Evolutionary conservation across 257 asterid genomes (phyloP).

Genomic region (Solanum boliviense): DNA sequence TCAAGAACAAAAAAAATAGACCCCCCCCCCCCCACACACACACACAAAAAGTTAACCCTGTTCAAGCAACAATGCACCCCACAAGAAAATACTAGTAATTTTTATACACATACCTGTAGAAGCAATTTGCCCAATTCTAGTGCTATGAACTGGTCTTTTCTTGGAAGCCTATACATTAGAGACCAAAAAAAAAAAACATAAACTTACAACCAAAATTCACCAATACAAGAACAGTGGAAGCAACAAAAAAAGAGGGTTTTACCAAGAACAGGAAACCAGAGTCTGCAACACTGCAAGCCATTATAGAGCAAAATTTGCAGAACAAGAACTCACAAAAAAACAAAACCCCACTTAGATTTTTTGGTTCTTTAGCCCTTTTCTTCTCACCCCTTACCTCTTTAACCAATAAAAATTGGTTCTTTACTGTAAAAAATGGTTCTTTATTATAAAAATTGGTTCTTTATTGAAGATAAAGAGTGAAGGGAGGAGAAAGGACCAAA

Average conservation of each 20-base stretch:
- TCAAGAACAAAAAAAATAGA: neutral
- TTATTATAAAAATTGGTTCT: neutral
- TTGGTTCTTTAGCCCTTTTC: neutral
- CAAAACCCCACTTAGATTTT: neutral
- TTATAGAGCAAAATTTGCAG: neutral
- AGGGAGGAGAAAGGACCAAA: neutral
- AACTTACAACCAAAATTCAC: neutral
- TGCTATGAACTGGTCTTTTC: conserved; percentile 39
- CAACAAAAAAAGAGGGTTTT: neutral
- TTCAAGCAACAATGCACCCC: neutral
- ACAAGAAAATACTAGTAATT: neutral
- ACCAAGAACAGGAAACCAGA: conserved; percentile 62
- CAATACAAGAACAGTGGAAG: neutral
- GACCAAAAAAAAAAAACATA: conserved; percentile 3
- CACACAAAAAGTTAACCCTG: neutral
- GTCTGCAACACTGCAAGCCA: conserved; percentile 65
- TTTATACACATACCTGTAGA: conserved; percentile 35
- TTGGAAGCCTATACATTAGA: conserved; percentile 35
- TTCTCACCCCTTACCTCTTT: neutral
- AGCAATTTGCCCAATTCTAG: conserved; percentile 25
- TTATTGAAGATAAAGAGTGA: neutral
- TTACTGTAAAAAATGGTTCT: neutral
- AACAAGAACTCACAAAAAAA: neutral
- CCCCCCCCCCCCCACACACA: no score
- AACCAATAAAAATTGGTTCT: neutral